Conservation (phyloP, 1,139 yeast genomes). For the Arxiozyma slooffiae region DNA sequence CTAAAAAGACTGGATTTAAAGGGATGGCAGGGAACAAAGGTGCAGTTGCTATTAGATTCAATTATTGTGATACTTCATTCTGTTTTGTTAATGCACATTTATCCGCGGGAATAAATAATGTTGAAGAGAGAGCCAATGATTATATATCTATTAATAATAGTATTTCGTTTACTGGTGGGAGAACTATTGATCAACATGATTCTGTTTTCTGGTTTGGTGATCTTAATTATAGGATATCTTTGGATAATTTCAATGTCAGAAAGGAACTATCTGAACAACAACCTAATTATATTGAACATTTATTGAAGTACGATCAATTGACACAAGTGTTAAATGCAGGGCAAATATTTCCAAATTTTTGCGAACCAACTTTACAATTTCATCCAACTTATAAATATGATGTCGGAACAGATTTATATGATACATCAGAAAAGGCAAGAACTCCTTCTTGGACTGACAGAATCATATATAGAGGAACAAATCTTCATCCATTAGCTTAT, state of each 20-base stretch:
- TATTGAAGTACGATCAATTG: conserved; percentile 70
- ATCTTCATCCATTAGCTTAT: conserved; percentile 48
- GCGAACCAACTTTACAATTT: conserved; percentile 67
- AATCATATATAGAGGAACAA: conserved; percentile 53
- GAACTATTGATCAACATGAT: conserved; percentile 60
- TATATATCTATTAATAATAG: conserved; percentile 49
- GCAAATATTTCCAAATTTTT: conserved; percentile 62
- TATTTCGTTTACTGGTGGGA: conserved; percentile 41
- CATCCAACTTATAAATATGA: conserved; percentile 91
- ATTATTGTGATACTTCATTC: conserved; percentile 61
- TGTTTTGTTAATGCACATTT: conserved; percentile 81
- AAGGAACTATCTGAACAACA: conserved; percentile 33
- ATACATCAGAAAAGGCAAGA: conserved; percentile 82
- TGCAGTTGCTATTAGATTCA: conserved; percentile 76
- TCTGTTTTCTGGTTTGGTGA: conserved; percentile 91
- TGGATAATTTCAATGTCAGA: conserved; percentile 62
- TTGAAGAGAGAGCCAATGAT: conserved; percentile 78
- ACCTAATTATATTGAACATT: conserved; percentile 39
- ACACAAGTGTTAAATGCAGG: conserved; percentile 61
- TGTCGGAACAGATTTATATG: conserved; percentile 66
- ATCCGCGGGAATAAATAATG: conserved; percentile 79
- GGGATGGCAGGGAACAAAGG: conserved; percentile 96
- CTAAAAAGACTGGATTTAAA: conserved; percentile 88
- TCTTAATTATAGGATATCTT: conserved; percentile 70
- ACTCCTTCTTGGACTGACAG: conserved; percentile 98